Evolutionary conservation across 1,284 basidiomycete genomes (phyloP).

Genomic region (Moesziomyces globuligerus): DNA sequence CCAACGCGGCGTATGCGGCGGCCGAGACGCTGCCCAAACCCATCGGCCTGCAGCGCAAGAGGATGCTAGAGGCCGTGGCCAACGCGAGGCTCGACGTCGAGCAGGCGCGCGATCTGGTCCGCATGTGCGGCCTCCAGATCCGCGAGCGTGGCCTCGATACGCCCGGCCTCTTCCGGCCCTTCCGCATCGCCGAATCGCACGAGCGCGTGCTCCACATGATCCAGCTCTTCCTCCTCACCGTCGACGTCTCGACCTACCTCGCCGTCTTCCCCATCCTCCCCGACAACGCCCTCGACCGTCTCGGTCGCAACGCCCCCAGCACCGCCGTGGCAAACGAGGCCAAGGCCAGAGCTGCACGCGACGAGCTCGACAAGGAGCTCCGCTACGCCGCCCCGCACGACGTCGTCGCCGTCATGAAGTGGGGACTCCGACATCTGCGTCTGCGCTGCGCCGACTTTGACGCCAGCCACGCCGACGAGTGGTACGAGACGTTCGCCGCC

Average conservation of each 20-base stretch:
- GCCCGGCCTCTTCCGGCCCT: conserved; percentile 53
- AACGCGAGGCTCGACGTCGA: conserved; percentile 40
- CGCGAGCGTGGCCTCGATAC: conserved; percentile 54
- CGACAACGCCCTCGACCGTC: conserved; percentile 24
- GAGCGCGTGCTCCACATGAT: conserved; percentile 40
- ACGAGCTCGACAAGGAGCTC: conserved; percentile 46
- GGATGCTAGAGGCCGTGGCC: conserved; percentile 40
- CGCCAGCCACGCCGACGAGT: conserved; percentile 24
- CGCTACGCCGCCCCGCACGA: conserved; percentile 51
- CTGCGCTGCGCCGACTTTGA: conserved; percentile 42
- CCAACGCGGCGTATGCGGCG: conserved; percentile 29
- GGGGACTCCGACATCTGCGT: conserved; percentile 52
- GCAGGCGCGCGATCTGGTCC: conserved; percentile 27
- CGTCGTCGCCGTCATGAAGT: conserved; percentile 52
- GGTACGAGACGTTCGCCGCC: conserved; percentile 51
- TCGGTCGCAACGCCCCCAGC: conserved; percentile 10
- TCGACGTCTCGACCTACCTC: conserved; percentile 45
- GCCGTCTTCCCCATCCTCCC: conserved; percentile 43
- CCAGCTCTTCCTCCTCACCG: conserved; percentile 52
- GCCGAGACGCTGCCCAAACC: conserved; percentile 21
- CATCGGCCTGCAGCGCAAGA: conserved; percentile 10
- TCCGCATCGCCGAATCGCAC: conserved; percentile 48
- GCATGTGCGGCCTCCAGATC: conserved; percentile 45
- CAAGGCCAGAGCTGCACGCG: conserved; percentile 13
- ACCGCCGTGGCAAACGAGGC: background rate